These are phyloP conservation scores for Ganoderma boninense DNA, from an alignment of 1,284 basidiomycete species.

Conservation along the genomic window DNA sequence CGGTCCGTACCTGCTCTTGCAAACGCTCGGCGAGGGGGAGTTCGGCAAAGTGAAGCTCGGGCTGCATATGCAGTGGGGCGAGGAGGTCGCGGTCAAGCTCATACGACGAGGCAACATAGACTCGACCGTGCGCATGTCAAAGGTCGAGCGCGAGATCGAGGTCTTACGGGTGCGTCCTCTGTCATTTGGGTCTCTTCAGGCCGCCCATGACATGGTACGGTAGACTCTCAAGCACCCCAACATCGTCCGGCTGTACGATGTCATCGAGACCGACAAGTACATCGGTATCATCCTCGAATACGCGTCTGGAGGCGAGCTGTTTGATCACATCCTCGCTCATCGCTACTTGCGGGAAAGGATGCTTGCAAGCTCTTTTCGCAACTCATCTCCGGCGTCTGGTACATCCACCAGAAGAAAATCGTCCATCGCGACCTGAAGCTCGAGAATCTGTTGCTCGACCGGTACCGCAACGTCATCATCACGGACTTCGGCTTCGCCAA, in stretches of 20 bases:
- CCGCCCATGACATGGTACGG: conserved; percentile 19
- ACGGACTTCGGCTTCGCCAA: conserved; percentile 99
- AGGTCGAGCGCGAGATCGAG: conserved; percentile 98
- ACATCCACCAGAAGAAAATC: conserved; percentile 99
- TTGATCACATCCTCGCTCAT: conserved; percentile 99
- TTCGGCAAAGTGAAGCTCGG: conserved; percentile 99
- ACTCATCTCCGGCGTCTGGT: conserved; percentile 98
- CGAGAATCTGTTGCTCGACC: conserved; percentile 97
- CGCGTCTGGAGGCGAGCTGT: conserved; percentile 97
- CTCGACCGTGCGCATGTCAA: conserved; percentile 86
- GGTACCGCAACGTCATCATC: conserved; percentile 98
- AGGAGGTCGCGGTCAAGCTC: conserved; percentile 99
- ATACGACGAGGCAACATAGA: conserved; percentile 95
- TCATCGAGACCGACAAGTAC: conserved; percentile 99
- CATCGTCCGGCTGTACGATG: conserved; percentile 98
- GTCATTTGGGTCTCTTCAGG: conserved; percentile 22
- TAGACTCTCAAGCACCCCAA: conserved; percentile 97
- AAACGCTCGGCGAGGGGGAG: conserved; percentile 97
- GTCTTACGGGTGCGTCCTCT: conserved; percentile 83
- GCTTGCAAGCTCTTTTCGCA: conserved; percentile 98
- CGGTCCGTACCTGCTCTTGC: conserved; percentile 93
- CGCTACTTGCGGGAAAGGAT: conserved; percentile 96
- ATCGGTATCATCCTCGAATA: conserved; percentile 99
- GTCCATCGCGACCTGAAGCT: conserved; percentile 99
- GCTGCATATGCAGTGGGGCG: conserved; percentile 93